phyloP scores from a whole-genome alignment of 169 alveolate genomes.

The Eimeria maxima region DNA sequence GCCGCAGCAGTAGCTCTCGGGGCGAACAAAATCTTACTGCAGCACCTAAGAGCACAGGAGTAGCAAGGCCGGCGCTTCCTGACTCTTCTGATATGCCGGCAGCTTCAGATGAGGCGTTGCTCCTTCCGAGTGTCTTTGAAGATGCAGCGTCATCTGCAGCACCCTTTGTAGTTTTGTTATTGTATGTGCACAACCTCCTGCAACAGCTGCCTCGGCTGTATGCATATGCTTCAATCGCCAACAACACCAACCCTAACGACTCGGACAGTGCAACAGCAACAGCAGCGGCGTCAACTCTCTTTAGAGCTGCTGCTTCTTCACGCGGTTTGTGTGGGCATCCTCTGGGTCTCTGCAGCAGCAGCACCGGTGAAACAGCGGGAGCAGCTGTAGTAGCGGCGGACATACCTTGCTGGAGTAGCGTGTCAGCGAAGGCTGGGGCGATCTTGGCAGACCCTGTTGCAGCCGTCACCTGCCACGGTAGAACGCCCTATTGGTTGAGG shows the following conservation, averaged over 20 bases:
- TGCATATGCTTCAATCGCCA: constrained; percentile 41
- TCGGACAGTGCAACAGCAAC: not conserved
- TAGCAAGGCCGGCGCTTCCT: constrained; percentile 16
- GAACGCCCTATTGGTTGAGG: constrained; percentile 74
- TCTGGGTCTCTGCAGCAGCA: constrained; percentile 59
- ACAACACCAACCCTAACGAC: not conserved
- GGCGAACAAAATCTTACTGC: not conserved
- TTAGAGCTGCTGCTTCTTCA: constrained; percentile 60
- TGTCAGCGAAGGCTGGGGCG: constrained; percentile 50
- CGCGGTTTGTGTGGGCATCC: constrained; percentile 46
- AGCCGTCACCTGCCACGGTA: constrained; percentile 52
- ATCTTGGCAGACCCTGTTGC: constrained; percentile 78
- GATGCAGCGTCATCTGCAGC: constrained; percentile 49
- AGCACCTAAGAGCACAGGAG: not conserved
- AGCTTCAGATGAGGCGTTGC: not conserved
- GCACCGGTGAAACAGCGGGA: constrained; percentile 15
- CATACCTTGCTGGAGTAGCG: constrained; percentile 66
- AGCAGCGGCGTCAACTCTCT: constrained; percentile 18
- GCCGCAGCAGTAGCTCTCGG: constrained; percentile 5
- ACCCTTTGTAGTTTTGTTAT: constrained; percentile 51
- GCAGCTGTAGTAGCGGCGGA: constrained; percentile 28
- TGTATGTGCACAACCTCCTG: constrained; percentile 56
- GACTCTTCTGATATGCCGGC: constrained; percentile 18
- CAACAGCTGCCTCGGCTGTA: constrained; percentile 60
- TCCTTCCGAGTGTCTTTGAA: constrained; percentile 34